These are phyloP conservation scores for Leptographium procerum DNA, from an alignment of 2,329 filamentous ascomycete species.

Conservation along the genomic window DNA sequence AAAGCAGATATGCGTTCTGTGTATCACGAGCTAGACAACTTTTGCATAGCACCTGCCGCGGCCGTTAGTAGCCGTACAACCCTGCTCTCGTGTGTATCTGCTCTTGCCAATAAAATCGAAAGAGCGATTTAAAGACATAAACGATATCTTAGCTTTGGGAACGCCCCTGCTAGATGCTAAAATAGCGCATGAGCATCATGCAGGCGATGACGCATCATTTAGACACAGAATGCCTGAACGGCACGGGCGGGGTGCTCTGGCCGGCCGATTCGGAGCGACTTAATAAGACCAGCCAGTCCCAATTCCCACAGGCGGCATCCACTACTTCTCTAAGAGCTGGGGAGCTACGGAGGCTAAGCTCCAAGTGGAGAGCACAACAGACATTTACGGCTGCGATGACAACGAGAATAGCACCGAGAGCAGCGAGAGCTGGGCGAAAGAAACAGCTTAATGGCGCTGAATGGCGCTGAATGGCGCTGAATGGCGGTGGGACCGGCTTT, in stretches of 20 bases:
- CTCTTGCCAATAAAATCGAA: neutral
- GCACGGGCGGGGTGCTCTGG: neutral
- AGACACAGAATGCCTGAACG: neutral
- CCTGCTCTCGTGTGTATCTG: neutral
- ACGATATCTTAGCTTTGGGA: too few relatives aligned
- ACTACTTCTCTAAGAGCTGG: neutral
- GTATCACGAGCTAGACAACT: neutral
- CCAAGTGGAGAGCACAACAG: neutral
- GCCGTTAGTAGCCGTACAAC: neutral
- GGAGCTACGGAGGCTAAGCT: neutral
- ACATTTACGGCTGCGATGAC: neutral
- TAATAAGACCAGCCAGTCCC: neutral
- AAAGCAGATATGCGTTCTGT: neutral
- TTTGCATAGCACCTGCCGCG: neutral
- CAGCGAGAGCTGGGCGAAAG: neutral
- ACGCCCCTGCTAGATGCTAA: neutral
- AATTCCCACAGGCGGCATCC: neutral
- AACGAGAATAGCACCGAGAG: neutral
- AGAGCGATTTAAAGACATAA: neutral
- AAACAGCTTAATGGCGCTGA: too few relatives aligned
- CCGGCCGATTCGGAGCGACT: neutral
- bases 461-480: neutral
- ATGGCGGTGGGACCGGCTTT: neutral
- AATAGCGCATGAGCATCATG: neutral
- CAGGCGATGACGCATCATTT: neutral